A percentile compares a stretch with the other conserved stretches of the same genome.
phyloP scores from a whole-genome alignment of 495 filamentous ascomycete species.

The Trichoderma gamsii region DNA sequence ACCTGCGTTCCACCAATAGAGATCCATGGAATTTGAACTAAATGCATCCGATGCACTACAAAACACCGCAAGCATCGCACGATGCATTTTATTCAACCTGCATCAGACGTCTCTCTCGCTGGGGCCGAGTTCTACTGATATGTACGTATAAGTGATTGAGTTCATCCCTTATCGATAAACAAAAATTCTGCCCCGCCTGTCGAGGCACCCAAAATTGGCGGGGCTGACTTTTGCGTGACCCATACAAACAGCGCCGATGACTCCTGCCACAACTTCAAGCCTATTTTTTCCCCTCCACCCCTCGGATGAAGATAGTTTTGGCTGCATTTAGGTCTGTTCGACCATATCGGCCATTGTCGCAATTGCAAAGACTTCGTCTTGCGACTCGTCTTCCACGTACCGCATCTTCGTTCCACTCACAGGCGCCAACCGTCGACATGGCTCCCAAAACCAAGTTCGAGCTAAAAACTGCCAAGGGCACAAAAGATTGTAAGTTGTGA shows the following conservation, averaged over 20 bases:
- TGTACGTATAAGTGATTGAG: neutral
- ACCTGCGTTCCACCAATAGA: too few relatives aligned
- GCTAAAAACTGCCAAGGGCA: slow-evolving; percentile 45
- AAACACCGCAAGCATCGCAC: too few relatives aligned
- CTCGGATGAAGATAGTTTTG: slow-evolving; percentile 16
- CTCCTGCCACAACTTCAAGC: slow-evolving; percentile 11
- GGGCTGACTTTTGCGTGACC: neutral
- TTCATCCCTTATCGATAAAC: neutral
- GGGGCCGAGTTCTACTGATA: neutral
- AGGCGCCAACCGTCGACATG: slow-evolving; percentile 22
- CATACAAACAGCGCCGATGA: slow-evolving; percentile 11
- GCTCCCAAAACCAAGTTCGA: slow-evolving; percentile 42
- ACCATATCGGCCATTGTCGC: slow-evolving; percentile 8
- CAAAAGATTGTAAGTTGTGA: slow-evolving; percentile 37
- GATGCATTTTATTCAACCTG: too few relatives aligned
- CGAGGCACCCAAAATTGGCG: neutral
- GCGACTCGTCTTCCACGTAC: neutral
- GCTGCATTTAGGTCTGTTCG: slow-evolving; percentile 14
- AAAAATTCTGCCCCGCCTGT: neutral
- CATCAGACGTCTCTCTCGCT: too few relatives aligned
- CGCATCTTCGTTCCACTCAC: neutral
- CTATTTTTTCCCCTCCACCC: slow-evolving; percentile 15
- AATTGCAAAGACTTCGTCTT: neutral
- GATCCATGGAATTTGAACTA: too few relatives aligned
- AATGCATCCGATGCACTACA: too few relatives aligned